Evolutionary conservation across 2,329 filamentous ascomycete genomes (phyloP), one percentile per base, ranked within the genome.

Genomic region (Teratosphaeria gauchensis): DNA sequence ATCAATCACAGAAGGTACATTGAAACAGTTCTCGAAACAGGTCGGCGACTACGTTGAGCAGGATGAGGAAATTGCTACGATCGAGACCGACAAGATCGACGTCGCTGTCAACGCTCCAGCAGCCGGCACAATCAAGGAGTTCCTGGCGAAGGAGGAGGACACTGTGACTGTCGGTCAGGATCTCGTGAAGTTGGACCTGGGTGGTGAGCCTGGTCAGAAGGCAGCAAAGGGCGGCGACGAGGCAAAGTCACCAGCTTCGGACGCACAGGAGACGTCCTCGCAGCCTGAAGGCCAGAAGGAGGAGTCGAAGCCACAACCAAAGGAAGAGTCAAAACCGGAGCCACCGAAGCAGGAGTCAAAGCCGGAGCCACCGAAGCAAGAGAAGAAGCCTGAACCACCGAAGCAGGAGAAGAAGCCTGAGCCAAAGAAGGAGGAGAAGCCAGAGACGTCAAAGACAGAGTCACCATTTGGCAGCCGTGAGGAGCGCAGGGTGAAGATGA

Each of bases 11-110:
- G 94, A 99, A 76, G 94, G 94, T 62, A 99, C 94, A 24, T 75
- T 99, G 71, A 96, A 96, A 78, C 91, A 96, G 73, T 97, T 92
- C 80, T 88, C 84, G 70, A 97, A 97, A 79, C 80, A 92, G 77
- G 80, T 96, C 68, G 94, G 94, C 70, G 94, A 99, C 74, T 92
- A 85, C 68, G 92, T 99, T 56, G 91, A 95, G 78, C 87, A 87
- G 69, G 94, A 99, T 72, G 94, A 97, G 77, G 94, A 99, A 75
- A 92, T 99, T 74, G 94, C 94, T 33, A 96, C 92, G 55, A 99
- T 99, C 71, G 94, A 99, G 78, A 99, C 94, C 14, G 94, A 99
- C 82, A 99, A 99, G 91, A 97, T 97, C 72, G 94, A 99, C 74
- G 90, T 99, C 53, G 87, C 92, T 30, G 92, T 99, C 71, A 97